phyloP scores from a whole-genome alignment of 2,329 filamentous ascomycete species.

The Sarocladium kiliense region DNA sequence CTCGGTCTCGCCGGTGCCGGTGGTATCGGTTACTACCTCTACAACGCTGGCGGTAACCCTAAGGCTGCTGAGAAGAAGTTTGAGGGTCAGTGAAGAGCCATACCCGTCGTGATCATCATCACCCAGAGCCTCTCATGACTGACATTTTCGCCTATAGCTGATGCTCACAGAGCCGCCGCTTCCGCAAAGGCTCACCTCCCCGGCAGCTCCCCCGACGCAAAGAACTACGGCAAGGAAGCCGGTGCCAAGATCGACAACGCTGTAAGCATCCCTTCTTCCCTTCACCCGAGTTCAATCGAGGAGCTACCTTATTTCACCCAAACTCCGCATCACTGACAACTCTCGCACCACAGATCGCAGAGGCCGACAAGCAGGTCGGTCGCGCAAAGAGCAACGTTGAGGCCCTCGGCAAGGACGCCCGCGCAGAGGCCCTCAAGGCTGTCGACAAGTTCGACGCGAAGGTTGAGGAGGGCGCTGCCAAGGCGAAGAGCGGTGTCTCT shows the following conservation, averaged over 20 bases:
- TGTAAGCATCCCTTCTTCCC: slow-evolving; percentile 45
- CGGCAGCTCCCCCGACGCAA: slow-evolving; percentile 54
- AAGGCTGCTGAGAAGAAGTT: slow-evolving; percentile 81
- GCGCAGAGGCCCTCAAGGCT: slow-evolving; percentile 62
- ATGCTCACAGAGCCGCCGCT: slow-evolving; percentile 64
- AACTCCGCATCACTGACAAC: background rate
- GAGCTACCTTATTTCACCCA: background rate
- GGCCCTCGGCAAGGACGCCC: slow-evolving; percentile 55
- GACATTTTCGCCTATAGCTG: slow-evolving; percentile 48
- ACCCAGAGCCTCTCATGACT: background rate
- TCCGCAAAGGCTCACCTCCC: slow-evolving; percentile 63
- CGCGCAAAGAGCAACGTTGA: slow-evolving; percentile 58
- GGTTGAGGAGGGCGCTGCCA: slow-evolving; percentile 69
- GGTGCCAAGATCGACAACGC: slow-evolving; percentile 64
- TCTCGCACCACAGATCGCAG: slow-evolving; percentile 27
- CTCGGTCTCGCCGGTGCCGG: slow-evolving; percentile 60
- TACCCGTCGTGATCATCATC: too few species aligned
- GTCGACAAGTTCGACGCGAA: slow-evolving; percentile 80
- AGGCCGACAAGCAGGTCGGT: slow-evolving; percentile 57
- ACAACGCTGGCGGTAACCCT: slow-evolving; percentile 74
- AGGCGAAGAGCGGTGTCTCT: slow-evolving; percentile 79
- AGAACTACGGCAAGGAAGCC: slow-evolving; percentile 38
- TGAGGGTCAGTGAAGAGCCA: slow-evolving; percentile 66
- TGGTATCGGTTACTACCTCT: slow-evolving; percentile 85
- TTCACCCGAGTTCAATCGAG: slow-evolving; percentile 6